These are phyloP conservation scores for Yamadazyma triangularis DNA, from an alignment of 1,139 yeast genomes.

Conservation along the genomic window DNA sequence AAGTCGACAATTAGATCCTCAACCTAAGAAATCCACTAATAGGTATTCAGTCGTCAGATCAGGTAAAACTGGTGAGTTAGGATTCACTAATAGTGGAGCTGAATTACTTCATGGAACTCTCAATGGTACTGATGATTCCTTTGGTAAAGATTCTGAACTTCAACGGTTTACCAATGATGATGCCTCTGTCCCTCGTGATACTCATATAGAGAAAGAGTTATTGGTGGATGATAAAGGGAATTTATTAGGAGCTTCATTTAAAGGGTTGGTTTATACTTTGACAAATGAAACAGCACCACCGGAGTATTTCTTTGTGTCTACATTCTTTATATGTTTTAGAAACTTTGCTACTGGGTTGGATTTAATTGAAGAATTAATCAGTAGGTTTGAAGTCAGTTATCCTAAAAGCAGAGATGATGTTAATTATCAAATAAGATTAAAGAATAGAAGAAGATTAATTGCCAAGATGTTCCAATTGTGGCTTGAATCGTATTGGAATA, in stretches of 20 bases:
- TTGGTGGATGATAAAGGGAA: slow-evolving; percentile 47
- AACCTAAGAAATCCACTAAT: slow-evolving; percentile 17
- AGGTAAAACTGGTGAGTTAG: slow-evolving; percentile 50
- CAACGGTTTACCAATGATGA: slow-evolving; percentile 26
- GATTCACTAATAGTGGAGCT: slow-evolving; percentile 57
- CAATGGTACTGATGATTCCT: slow-evolving; percentile 40
- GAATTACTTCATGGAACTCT: slow-evolving; percentile 48
- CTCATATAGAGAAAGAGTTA: slow-evolving; percentile 37
- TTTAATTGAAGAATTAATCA: slow-evolving; percentile 63
- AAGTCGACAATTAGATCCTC: slow-evolving; percentile 15
- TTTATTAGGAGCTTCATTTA: slow-evolving; percentile 74
- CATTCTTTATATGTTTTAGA: slow-evolving; percentile 79
- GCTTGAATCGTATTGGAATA: slow-evolving; percentile 88
- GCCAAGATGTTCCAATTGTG: slow-evolving; percentile 70
- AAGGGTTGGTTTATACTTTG: slow-evolving; percentile 64
- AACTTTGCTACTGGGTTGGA: slow-evolving; percentile 68
- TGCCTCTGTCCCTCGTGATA: slow-evolving; percentile 11
- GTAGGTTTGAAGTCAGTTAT: slow-evolving; percentile 48
- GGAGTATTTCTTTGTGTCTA: slow-evolving; percentile 64
- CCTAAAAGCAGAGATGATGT: slow-evolving; percentile 32
- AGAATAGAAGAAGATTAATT: slow-evolving; percentile 63
- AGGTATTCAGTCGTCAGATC: slow-evolving; percentile 61
- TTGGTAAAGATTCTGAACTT: slow-evolving; percentile 37
- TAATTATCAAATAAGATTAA: slow-evolving; percentile 48
- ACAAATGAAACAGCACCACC: slow-evolving; percentile 72